Percentiles rank a stretch among this genome's conserved stretches.
Conservation (phyloP, 2,329 filamentous ascomycete genomes). For the Biscogniauxia marginata region DNA sequence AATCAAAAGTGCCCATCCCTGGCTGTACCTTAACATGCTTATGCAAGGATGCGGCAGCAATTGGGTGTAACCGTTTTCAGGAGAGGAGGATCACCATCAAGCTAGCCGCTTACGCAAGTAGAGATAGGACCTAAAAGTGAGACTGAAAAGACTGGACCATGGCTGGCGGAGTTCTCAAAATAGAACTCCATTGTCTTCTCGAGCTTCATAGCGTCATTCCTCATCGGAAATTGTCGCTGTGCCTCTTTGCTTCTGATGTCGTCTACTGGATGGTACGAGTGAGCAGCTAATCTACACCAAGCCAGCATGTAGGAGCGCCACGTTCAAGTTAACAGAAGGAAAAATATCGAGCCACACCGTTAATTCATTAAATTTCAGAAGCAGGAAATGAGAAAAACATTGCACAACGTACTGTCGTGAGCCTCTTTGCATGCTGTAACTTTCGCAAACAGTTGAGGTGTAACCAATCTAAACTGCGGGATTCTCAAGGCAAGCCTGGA, state of each 20-base stretch:
- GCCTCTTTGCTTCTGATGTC: not conserved
- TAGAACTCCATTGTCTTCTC: not conserved
- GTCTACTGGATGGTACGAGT: not conserved
- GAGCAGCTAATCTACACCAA: not conserved
- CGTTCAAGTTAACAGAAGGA: not conserved
- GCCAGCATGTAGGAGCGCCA: not conserved
- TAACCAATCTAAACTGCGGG: not conserved
- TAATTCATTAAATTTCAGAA: not conserved
- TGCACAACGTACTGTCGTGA: conserved; percentile 4
- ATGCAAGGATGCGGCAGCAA: conserved; percentile 19
- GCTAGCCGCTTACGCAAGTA: conserved; percentile 10
- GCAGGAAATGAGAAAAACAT: conserved; percentile 1
- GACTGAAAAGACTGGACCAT: not conserved
- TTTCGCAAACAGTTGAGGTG: not conserved
- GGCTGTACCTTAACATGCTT: conserved; percentile 18
- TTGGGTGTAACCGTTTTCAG: conserved; percentile 5
- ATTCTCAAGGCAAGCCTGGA: not conserved
- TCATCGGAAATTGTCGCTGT: not conserved
- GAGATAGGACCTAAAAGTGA: conserved; percentile 19
- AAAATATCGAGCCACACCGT: not conserved
- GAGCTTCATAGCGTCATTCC: conserved; percentile 1
- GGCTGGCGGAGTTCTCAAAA: not conserved
- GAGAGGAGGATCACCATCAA: conserved; percentile 9
- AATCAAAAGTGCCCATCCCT: not conserved
- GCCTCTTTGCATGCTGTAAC: conserved; percentile 6